Evolutionary conservation across 768 basidiomycete genomes (phyloP).

Genomic region (Amanita molliuscula): DNA sequence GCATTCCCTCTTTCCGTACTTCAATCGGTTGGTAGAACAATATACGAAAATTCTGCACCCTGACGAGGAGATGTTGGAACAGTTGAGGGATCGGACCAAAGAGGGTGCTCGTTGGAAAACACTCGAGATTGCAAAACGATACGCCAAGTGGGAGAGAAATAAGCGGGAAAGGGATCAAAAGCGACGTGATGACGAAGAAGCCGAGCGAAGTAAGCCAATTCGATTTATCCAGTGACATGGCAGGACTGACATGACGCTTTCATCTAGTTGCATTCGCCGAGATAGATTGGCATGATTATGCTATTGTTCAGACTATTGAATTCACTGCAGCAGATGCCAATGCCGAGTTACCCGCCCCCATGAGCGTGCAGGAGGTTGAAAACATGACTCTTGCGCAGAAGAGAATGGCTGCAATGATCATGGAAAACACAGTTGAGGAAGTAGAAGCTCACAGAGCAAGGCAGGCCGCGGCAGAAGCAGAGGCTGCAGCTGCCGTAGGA

Average conservation of each 20-base stretch:
- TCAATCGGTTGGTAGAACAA: constrained; percentile 95
- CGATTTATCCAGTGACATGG: constrained; percentile 3
- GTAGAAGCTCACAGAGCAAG: constrained; percentile 73
- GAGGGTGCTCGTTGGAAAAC: constrained; percentile 67
- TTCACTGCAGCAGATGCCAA: constrained; percentile 90
- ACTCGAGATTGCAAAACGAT: constrained; percentile 61
- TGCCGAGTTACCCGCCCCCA: constrained; percentile 91
- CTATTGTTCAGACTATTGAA: constrained; percentile 95
- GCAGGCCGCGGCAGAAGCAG: constrained; percentile 79
- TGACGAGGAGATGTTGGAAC: constrained; percentile 59
- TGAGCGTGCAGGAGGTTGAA: constrained; percentile 90
- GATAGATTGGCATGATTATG: constrained; percentile 99
- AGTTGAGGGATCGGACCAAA: constrained; percentile 55
- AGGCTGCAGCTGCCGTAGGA: constrained; percentile 73
- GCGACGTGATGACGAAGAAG: constrained; percentile 84
- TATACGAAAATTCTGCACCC: constrained; percentile 89
- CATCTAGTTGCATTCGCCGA: constrained; percentile 79
- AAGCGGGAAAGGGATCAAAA: constrained; percentile 81
- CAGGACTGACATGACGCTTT: constrained; percentile 5
- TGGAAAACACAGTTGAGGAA: constrained; percentile 87
- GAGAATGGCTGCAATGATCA: constrained; percentile 96
- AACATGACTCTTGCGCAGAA: constrained; percentile 97
- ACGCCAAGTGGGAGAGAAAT: constrained; percentile 84
- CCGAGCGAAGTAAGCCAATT: constrained; percentile 62
- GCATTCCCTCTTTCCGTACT: constrained; percentile 93